These are phyloP conservation scores for Mortierella sp. DNA, from an alignment of 371 early-diverging fungal genomes.

Conservation along the genomic window DNA sequence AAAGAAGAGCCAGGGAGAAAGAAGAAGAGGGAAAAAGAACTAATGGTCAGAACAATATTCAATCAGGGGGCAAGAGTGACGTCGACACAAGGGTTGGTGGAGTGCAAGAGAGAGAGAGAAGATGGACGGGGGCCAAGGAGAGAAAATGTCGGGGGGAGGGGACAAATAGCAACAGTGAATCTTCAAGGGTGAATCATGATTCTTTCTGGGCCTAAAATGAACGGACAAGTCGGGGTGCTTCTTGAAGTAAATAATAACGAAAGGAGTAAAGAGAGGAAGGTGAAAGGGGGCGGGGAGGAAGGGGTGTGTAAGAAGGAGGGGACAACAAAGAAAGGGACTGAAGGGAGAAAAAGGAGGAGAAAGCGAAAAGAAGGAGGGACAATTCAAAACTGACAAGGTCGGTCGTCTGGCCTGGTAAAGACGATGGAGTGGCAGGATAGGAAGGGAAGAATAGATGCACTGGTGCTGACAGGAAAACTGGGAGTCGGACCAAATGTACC, in stretches of 20 bases:
- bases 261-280: background rate
- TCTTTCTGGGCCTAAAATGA: slow-evolving; percentile 11
- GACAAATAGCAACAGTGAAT: background rate
- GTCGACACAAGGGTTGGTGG: slow-evolving; percentile 5
- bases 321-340: background rate
- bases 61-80: background rate
- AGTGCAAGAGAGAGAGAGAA: background rate
- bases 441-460: background rate
- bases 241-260: background rate
- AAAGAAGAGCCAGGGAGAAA: background rate
- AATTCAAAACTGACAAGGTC: background rate
- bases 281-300: background rate
- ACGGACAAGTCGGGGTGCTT: slow-evolving; percentile 10
- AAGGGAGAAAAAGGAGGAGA: background rate
- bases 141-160: background rate
- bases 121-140: background rate
- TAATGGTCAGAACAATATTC: background rate
- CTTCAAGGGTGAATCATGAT: slow-evolving; percentile 7
- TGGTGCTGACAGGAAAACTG: background rate
- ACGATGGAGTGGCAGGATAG: background rate
- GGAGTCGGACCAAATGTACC: slow-evolving; percentile 14
- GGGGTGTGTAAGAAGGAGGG: background rate
- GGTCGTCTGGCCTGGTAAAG: background rate
- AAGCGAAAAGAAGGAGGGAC: background rate
- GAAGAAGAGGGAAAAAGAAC: background rate